Base-by-base conservation (phyloP, 331 rosid species). In the Erythrophleum ivorense region DNA sequence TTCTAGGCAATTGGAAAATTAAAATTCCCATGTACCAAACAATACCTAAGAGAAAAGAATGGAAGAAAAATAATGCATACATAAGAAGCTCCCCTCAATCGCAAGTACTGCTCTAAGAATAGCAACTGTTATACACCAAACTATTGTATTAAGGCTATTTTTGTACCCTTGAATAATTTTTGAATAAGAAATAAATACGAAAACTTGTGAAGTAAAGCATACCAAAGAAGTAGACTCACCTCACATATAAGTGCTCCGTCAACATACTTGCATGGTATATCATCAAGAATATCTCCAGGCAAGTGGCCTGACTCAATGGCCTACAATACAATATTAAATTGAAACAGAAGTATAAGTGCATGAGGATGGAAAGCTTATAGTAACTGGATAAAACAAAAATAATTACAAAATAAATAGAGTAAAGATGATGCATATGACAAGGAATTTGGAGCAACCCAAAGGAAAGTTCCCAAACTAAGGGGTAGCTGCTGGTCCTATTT, bases 301-400 rank as follows among this genome's bases (percentile, higher is more conserved):
- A 94, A 87, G 85, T 89, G 97, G 76, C 98, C 99, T 80, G 97
- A 92, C 84, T 96, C 99, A 82, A 96, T 96, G 74, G 98, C 98
- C 99, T 95, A 38, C 82, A 87, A 82, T 50, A 70, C 55, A 85
- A 53, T 59, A 60, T 77, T 46, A 78, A 40, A 85, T 43, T 78
- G 50, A 77, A 82, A 66, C 24, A 76, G 34, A 75, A 62, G 75
- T n/a, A 78, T 85, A 63, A 81, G 81, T 54, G 54, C 34, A 60
- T 43, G 48, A 73, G 31, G 1, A 18, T 16, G 13, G 13, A 76
- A 79, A 16, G 50, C 52, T n/a, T 77, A 52, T 50, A 66, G 50
- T 7, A 54, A 64, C 80, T 58, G 53, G 21, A 49, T 49, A 52
- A 33, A 76, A 49, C 4, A 78, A 71, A 65, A 73, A 48, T 6